Evolutionary conservation across 192 early-diverging fungal genomes (phyloP).

Genomic region (Backusella luteola): DNA sequence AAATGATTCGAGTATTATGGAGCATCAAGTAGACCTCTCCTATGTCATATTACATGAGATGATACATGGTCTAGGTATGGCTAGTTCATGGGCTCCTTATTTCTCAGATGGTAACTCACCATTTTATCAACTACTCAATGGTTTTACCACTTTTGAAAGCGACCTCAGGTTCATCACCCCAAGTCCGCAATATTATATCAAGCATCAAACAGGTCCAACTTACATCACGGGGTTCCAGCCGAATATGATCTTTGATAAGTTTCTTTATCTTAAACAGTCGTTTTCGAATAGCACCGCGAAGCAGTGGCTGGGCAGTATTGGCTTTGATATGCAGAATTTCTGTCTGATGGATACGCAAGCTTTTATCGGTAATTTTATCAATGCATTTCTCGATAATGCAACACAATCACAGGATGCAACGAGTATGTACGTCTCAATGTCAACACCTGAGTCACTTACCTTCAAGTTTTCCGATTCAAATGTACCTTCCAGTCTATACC

Average conservation of each 20-base stretch:
- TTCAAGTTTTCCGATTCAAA: constrained; percentile 7
- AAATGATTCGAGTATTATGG: constrained; percentile 20
- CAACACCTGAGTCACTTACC: neutral
- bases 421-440: constrained; percentile 15
- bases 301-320: constrained; percentile 10
- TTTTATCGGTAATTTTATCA: constrained; percentile 35
- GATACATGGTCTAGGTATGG: constrained; percentile 33
- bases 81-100: constrained; percentile 37
- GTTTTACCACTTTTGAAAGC: neutral
- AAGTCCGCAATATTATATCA: constrained; percentile 19
- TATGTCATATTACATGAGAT: constrained; percentile 35
- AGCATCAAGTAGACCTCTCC: constrained; percentile 28
- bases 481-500: neutral
- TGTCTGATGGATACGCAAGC: constrained; percentile 23
- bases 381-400: constrained; percentile 20
- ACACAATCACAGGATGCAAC: constrained; percentile 20
- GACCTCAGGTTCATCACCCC: constrained; percentile 23
- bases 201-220: constrained; percentile 20
- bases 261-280: constrained; percentile 1
- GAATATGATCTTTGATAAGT: constrained; percentile 41
- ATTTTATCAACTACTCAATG: constrained; percentile 18
- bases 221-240: constrained; percentile 37
- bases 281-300: neutral
- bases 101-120: constrained; percentile 24
- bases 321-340: constrained; percentile 31